These are phyloP conservation scores for Xeromyces bisporus DNA, from an alignment of 495 filamentous ascomycete species.

Conservation along the genomic window DNA sequence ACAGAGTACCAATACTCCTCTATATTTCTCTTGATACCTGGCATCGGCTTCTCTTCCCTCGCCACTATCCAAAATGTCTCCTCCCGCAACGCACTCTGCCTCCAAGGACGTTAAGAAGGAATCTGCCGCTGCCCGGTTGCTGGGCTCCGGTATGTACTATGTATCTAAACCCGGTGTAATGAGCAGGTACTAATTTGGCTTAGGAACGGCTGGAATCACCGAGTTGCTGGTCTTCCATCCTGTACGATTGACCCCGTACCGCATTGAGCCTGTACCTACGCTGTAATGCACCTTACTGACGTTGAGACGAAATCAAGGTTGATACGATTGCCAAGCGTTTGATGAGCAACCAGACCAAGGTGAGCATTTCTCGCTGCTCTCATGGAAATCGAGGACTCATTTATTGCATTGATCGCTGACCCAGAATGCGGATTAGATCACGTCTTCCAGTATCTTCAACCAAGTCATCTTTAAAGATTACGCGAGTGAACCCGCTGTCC, in stretches of 20 bases:
- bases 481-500: constrained; percentile 45
- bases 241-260: constrained; percentile 35
- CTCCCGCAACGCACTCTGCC: constrained; percentile 30
- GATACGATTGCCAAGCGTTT: constrained; percentile 96
- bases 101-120: constrained; percentile 67
- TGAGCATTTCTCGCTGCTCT: constrained; percentile 16
- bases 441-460: constrained; percentile 48
- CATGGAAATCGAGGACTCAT: background rate
- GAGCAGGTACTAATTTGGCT: background rate
- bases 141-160: constrained; percentile 64
- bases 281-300: background rate
- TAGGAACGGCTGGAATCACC: constrained; percentile 87
- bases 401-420: constrained; percentile 1
- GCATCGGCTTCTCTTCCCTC: too few relatives aligned
- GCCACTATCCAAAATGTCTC: constrained; percentile 42
- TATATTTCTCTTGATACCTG: too few relatives aligned
- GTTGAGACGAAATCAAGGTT: constrained; percentile 40
- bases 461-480: constrained; percentile 87
- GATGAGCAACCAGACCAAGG: constrained; percentile 90
- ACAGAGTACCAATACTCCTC: too few relatives aligned
- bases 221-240: constrained; percentile 96
- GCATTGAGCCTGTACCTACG: background rate
- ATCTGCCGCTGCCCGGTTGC: constrained; percentile 67
- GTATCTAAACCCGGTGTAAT: background rate
- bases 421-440: constrained; percentile 32